phyloP scores from a whole-genome alignment of 176 grass and related monocot species.

The Carex littledalei region DNA sequence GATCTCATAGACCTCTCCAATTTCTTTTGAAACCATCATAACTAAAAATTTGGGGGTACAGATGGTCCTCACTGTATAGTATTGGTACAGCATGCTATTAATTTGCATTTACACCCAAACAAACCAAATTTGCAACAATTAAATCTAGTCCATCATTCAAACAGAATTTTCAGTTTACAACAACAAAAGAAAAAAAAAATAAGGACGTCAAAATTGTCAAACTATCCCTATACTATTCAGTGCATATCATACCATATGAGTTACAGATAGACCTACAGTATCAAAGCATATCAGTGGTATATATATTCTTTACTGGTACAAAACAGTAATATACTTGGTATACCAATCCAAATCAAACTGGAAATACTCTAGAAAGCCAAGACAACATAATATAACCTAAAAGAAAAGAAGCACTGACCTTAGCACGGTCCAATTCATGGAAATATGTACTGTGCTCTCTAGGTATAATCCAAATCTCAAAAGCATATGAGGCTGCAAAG shows the following conservation, averaged over 20 bases:
- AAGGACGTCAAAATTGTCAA: background rate
- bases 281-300: background rate
- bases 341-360: background rate
- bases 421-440: conserved; percentile 71
- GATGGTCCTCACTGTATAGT: background rate
- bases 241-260: background rate
- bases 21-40: background rate
- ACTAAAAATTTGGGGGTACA: background rate
- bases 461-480: conserved; percentile 92
- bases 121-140: background rate
- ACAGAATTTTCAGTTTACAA: background rate
- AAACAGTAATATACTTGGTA: background rate
- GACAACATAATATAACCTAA: background rate
- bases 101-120: background rate
- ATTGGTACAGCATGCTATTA: background rate
- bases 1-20: background rate
- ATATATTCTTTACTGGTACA: no score
- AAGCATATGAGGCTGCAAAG: conserved; percentile 89
- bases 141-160: background rate
- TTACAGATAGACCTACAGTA: background rate
- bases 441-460: conserved; percentile 59
- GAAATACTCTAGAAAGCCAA: background rate
- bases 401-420: conserved; percentile 31
- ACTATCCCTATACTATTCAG: background rate
- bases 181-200: background rate